phyloP scores from a whole-genome alignment of 768 basidiomycete species.

The Serendipita indica region DNA sequence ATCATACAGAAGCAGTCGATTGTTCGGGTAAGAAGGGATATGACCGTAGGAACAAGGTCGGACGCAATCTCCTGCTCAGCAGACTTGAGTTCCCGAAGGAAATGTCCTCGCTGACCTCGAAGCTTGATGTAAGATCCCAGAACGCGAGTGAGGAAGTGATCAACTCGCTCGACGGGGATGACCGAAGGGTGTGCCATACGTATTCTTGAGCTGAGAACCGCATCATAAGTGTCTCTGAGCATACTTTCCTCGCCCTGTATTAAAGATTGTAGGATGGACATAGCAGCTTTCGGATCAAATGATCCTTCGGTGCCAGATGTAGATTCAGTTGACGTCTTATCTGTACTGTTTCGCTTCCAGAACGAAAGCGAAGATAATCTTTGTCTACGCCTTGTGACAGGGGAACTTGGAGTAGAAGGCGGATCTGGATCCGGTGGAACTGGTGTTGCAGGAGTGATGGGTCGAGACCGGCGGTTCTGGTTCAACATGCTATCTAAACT shows the following conservation, averaged over 20 bases:
- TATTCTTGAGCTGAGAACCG: background rate
- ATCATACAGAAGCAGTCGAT: background rate
- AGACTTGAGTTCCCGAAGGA: background rate
- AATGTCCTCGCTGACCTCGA: background rate
- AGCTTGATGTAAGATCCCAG: background rate
- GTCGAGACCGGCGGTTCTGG: background rate
- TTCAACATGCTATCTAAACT: background rate
- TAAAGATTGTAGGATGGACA: background rate
- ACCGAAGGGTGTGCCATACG: background rate
- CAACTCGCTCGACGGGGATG: background rate
- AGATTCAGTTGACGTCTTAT: background rate
- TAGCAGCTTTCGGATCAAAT: background rate
- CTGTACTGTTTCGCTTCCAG: background rate
- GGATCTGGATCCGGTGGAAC: background rate
- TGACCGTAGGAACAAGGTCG: background rate
- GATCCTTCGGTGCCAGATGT: background rate
- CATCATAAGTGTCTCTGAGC: background rate
- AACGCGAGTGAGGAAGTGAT: conserved; percentile 1
- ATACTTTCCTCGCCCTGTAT: background rate
- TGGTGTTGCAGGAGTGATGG: background rate
- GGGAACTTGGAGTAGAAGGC: background rate
- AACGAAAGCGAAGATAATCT: conserved; percentile 2
- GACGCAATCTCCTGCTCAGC: background rate
- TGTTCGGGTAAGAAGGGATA: background rate
- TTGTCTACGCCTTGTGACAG: background rate